Evolutionary conservation across 2,329 filamentous ascomycete species (phyloP).

Genomic region (Tricladium varicosporioides): DNA sequence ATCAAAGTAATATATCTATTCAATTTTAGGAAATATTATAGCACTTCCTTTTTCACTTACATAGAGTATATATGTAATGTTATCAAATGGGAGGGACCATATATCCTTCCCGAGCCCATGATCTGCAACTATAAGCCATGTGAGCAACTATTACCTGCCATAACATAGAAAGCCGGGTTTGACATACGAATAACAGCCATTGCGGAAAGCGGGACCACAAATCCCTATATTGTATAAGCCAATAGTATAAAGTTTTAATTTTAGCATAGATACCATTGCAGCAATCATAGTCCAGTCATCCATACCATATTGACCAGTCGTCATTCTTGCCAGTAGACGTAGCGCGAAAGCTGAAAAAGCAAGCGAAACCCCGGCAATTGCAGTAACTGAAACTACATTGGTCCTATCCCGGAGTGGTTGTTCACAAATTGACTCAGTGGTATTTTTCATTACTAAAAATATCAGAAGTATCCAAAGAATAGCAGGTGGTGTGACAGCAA

Average conservation of each 20-base stretch:
- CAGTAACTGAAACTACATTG: constrained; percentile 1
- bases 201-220: constrained; percentile 8
- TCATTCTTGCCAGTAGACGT: constrained; percentile 2
- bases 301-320: background rate
- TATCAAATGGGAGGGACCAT: constrained; percentile 4
- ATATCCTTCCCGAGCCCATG: constrained; percentile 12
- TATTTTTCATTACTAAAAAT: constrained; percentile 10
- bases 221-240: constrained; percentile 8
- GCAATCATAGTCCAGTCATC: constrained; percentile 11
- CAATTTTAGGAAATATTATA: constrained; percentile 2
- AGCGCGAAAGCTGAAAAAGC: constrained; percentile 2
- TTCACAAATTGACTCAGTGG: constrained; percentile 1
- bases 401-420: constrained; percentile 8
- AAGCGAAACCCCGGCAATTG: constrained; percentile 6
- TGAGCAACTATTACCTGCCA: background rate
- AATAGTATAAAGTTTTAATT: background rate
- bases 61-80: constrained; percentile 9
- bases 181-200: constrained; percentile 7
- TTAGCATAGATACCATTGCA: constrained; percentile 4
- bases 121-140: constrained; percentile 4
- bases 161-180: background rate
- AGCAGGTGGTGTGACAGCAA: background rate
- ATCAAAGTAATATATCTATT: constrained; percentile 17
- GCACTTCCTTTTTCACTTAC: constrained; percentile 2
- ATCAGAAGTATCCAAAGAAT: constrained; percentile 2